Evolutionary conservation across 1,139 yeast genomes (phyloP), one percentile per base, ranked within the genome.

Genomic region (Pichia sp.): DNA sequence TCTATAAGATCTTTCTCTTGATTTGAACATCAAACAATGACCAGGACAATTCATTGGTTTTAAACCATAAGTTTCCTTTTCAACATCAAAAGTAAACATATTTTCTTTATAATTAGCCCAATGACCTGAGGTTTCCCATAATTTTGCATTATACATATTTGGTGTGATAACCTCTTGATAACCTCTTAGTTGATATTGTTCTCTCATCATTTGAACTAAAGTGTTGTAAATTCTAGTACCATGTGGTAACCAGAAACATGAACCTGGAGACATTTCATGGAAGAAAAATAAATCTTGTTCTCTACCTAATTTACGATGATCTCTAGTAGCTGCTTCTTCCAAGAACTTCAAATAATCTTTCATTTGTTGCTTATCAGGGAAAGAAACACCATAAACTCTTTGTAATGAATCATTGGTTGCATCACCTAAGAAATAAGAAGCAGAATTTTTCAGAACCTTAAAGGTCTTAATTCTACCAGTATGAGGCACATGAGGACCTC

Each of bases 31-130:
- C 48, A 92, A 63, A 62, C 98, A 94, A 63, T 94, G 99, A 1
- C 97, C 97, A 0, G 99, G 98, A 63, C 98, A 92, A 67, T 92
- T 94, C 98, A 92, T 92, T 26, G 98, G 98, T 64, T 92, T 92
- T 51, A 92, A 71, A 4, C 96, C 96, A 60, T 78, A 87, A 37
- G 76, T 80, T 55, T 89, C 97, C 74, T 87, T 89, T 69, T 90
- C 96, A 50, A 89, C 95, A 43, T 89, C 96, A 59, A 89, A 86
- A n/a, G 92, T 73, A 63, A 92, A 92, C 97, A 92, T 92, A 65
- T 92, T 87, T 63, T 92, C 97, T 65, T 87, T 84, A 69, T 92
- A 92, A 69, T 92, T 90, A 41, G 78, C 95, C 97, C 97, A 92
- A 67, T 92, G 98, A 55, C 98, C 98, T 24, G 97, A 89, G 47